phyloP scores from a whole-genome alignment of 116 monocot genomes.

The Dioscorea cayenensis region DNA sequence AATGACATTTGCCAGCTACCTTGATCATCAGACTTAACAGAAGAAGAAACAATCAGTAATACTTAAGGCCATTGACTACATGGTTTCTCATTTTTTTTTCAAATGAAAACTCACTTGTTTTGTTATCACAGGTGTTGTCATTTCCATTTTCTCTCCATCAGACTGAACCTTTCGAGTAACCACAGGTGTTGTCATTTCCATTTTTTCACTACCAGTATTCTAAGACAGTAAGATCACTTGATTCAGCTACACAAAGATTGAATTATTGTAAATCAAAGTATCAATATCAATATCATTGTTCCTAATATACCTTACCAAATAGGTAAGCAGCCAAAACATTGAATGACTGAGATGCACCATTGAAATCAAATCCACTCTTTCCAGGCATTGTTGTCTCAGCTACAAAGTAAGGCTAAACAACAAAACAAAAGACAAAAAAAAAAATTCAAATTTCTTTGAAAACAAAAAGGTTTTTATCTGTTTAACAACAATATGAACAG shows the following conservation, averaged over 20 bases:
- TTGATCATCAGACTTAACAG: conserved; percentile 33
- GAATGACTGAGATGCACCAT: conserved; percentile 65
- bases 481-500: too few species aligned
- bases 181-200: conserved; percentile 96
- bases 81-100: too few species aligned
- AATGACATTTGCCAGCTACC: conserved; percentile 83
- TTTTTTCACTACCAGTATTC: conserved; percentile 60
- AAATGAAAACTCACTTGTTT: too few species aligned
- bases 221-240: conserved; percentile 7
- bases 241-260: background rate
- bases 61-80: background rate
- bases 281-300: background rate
- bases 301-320: conserved; percentile 73
- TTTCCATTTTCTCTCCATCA: conserved; percentile 75
- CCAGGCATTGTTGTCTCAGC: conserved; percentile 87
- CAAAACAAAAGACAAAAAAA: conserved; percentile 3
- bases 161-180: conserved; percentile 49
- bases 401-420: conserved; percentile 56
- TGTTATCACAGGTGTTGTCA: conserved; percentile 83
- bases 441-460: background rate
- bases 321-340: conserved; percentile 74
- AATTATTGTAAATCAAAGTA: background rate
- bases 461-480: background rate
- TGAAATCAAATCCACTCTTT: conserved; percentile 68
- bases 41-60: background rate